Evolutionary conservation across 2,329 filamentous ascomycete genomes (phyloP).

Genomic region (Xylaria sp.): DNA sequence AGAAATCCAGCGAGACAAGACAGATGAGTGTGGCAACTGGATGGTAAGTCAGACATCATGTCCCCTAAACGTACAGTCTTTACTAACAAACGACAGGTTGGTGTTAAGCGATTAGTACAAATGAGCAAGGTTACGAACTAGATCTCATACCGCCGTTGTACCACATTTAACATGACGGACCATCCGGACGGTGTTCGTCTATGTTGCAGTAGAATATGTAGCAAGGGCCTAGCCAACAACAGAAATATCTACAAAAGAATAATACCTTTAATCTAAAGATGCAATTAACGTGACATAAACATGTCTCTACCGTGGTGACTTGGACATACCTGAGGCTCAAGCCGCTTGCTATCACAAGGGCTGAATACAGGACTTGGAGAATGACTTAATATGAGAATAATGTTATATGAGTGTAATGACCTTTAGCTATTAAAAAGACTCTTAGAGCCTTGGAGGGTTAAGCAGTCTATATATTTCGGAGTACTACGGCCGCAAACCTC

Average conservation of each 20-base stretch:
- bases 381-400: no score
- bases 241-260: constrained; percentile 4
- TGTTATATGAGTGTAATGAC: no score
- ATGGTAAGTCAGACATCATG: constrained; percentile 70
- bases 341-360: not conserved
- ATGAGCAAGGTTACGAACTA: constrained; percentile 77
- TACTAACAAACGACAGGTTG: constrained; percentile 68
- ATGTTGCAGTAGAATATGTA: constrained; percentile 10
- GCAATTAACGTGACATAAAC: not conserved
- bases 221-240: constrained; percentile 6
- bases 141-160: not conserved
- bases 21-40: constrained; percentile 85
- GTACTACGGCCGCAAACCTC: no score
- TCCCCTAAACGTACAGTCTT: constrained; percentile 10
- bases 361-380: no score
- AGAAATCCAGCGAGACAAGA: constrained; percentile 80
- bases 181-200: not conserved
- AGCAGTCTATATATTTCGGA: no score
- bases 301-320: not conserved
- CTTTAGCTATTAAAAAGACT: no score
- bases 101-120: constrained; percentile 79
- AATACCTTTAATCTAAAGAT: not conserved
- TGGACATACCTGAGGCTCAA: not conserved
- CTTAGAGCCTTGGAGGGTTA: no score
- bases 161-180: not conserved